Conservation (phyloP, 2,329 filamentous ascomycete species). For the Coniella vitis region DNA sequence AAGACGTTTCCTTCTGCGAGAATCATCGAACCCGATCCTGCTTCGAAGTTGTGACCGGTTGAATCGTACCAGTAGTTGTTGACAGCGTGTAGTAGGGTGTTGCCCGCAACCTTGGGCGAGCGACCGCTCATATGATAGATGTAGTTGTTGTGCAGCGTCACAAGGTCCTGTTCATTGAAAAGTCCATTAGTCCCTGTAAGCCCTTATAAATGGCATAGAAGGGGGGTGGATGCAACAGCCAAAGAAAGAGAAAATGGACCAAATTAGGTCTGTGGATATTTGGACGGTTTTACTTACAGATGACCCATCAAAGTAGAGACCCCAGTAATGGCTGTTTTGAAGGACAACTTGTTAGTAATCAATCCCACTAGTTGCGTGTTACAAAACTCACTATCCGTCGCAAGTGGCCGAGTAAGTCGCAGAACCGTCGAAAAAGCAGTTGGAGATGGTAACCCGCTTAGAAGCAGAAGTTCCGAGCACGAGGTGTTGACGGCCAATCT, state of each 20-base stretch:
- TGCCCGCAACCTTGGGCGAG: slow-evolving; percentile 49
- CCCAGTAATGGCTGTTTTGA: slow-evolving; percentile 61
- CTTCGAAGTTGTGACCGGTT: slow-evolving; percentile 50
- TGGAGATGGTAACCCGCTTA: slow-evolving; percentile 52
- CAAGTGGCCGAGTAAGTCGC: slow-evolving; percentile 52
- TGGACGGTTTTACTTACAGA: slow-evolving; percentile 13
- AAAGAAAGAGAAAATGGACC: not conserved
- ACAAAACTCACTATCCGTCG: too few relatives aligned
- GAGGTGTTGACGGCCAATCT: slow-evolving; percentile 51
- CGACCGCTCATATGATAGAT: slow-evolving; percentile 53
- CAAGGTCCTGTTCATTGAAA: slow-evolving; percentile 39
- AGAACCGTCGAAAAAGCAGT: slow-evolving; percentile 51
- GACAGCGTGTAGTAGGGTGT: slow-evolving; percentile 50
- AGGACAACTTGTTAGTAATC: too few relatives aligned
- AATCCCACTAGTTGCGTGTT: too few relatives aligned
- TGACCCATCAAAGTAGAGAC: slow-evolving; percentile 47
- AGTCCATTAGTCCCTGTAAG: not conserved
- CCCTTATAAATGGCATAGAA: too few relatives aligned
- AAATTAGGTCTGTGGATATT: not conserved
- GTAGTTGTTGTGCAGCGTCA: slow-evolving; percentile 56
- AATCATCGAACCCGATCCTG: slow-evolving; percentile 35
- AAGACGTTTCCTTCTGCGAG: slow-evolving; percentile 53
- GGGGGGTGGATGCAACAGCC: not conserved
- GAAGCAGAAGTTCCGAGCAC: slow-evolving; percentile 13
- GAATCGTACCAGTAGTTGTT: slow-evolving; percentile 54